Percentiles rank a stretch among this genome's conserved stretches.
Evolutionary conservation across 805 yeast genomes (phyloP).

Genomic region (Wickerhamomyces subpelliculosus): DNA sequence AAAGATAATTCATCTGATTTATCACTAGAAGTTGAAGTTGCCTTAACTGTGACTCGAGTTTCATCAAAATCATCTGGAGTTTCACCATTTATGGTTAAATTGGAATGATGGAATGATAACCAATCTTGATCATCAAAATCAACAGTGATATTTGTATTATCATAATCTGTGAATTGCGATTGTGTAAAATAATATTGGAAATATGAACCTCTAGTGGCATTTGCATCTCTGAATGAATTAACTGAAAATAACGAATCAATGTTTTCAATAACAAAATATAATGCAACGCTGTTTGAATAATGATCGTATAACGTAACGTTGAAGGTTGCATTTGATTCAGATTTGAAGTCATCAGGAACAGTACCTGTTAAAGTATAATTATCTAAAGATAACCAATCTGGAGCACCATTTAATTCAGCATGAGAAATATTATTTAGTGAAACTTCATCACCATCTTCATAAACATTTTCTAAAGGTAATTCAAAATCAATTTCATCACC

Average conservation of each 20-base stretch:
- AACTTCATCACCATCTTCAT: slow-evolving; percentile 53
- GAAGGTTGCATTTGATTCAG: slow-evolving; percentile 31
- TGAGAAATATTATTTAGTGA: slow-evolving; percentile 44
- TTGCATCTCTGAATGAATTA: slow-evolving; percentile 43
- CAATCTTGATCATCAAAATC: slow-evolving; percentile 43
- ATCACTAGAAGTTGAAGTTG: slow-evolving; percentile 28
- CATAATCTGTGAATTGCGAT: slow-evolving; percentile 49
- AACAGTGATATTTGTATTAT: slow-evolving; percentile 42
- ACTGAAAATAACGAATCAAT: slow-evolving; percentile 50
- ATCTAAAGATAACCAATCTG: slow-evolving; percentile 50
- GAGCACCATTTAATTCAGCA: slow-evolving; percentile 43
- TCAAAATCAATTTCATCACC: slow-evolving; percentile 45
- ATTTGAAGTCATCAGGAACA: slow-evolving; percentile 41
- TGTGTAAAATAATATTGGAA: slow-evolving; percentile 50
- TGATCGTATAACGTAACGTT: slow-evolving; percentile 51
- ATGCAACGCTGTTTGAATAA: slow-evolving; percentile 51
- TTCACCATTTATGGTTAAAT: slow-evolving; percentile 62
- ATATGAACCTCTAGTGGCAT: slow-evolving; percentile 60
- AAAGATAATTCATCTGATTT: slow-evolving; percentile 39
- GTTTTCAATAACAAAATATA: slow-evolving; percentile 52
- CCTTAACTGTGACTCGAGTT: slow-evolving; percentile 33
- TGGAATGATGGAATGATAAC: slow-evolving; percentile 55
- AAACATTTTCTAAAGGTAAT: slow-evolving; percentile 59
- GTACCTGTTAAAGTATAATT: slow-evolving; percentile 44
- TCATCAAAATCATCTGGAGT: slow-evolving; percentile 47